Evolutionary conservation across 2,329 filamentous ascomycete genomes (phyloP), one percentile per base, ranked within the genome.

Genomic region (Aureobasidium sp.): DNA sequence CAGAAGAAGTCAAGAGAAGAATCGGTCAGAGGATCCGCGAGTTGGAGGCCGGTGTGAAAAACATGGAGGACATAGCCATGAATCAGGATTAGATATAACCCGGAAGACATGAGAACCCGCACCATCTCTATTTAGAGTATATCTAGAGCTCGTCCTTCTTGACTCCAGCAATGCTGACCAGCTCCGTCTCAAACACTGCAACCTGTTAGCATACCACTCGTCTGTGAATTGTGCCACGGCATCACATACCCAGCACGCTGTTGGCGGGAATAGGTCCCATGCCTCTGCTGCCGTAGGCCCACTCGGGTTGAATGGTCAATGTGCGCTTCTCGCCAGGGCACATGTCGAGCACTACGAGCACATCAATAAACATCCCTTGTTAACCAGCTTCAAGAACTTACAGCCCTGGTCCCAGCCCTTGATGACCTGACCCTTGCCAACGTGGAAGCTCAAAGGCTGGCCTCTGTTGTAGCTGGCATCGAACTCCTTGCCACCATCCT

Each of bases 271-370:
- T 97, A 23, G 91, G 90, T 1, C 92, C 92, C 73, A 94, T 83
- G 57, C 77, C 82, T 63, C 88, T 83, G 65, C 85, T 78, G 62
- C 93, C 93, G 72, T 96, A 97, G 54, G 86, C 93, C 70, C 86
- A 84, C 72, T 89, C 87, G 23, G 93, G 91, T 55, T 91, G 90
- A 57, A 99, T 94, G 29, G 90, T 97, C 71, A 99, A 78, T 62
- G 85, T 93, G 76, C 75, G 84, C 84, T 96, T 96, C 81, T 99
- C 93, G 65, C 94, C 94, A 67, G 94, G 87, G 76, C 93, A 97
- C 93, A 97, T 97, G 71, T 92, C 90, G 47, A 95, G 72, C 25
- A 97, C 83, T 60, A 50, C 13, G 38, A 19, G 19, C 37, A 35
- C 45, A 21, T 47, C 11, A 47, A 15, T 5, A 19, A 21, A 10